Evolutionary conservation across 2,329 filamentous ascomycete genomes (phyloP), one percentile per base, ranked within the genome.

Genomic region (Aspergillus arachidicola): DNA sequence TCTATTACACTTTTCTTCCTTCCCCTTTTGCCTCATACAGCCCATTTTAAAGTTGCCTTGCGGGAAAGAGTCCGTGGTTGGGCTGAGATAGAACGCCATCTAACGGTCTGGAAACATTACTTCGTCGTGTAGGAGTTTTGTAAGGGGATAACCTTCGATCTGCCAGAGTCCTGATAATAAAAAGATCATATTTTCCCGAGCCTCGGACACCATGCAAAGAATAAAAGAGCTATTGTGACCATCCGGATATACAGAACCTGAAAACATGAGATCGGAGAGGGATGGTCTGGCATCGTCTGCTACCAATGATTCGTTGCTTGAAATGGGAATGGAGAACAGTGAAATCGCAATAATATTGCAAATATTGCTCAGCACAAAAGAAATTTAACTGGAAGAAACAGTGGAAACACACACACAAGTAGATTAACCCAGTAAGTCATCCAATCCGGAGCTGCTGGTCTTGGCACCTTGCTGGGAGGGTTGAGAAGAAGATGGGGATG

Each of bases 401-500:
- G 28, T 48, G 45, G 14, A 41, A 30, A 57, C 38, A 59, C 16
- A 58, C 16, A 58, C 10, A 36, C 14, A 45, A 59, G 9, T 36
- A 59, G 43, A 53, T 71, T 69, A 81, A 61, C 78, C 78, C 48
- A 80, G 69, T 59, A 81, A 62, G 63, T 81, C 79, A 70, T 80
- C 77, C 56, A 80, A 67, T 51, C 72, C 76, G 11, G 77, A 78
- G 64, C 78, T 75, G 48, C 78, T 73, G 19, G 74, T 70, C 60
- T 74, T 73, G 58, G 72, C 38, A 51, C 67, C 65, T 66, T 67
- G 67, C 57, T 68, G 80, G 32, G 77, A 67, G 50, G 66, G 67
- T 57, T 59, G 60, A n/a, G 53, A 84, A 71, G 55, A 83, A 75
- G 54, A 81, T 78, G 68, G 81, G 73, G 71, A 86, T 81, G 64